Evolutionary conservation across 2,329 filamentous ascomycete genomes (phyloP).

Genomic region (Fusarium sp.): DNA sequence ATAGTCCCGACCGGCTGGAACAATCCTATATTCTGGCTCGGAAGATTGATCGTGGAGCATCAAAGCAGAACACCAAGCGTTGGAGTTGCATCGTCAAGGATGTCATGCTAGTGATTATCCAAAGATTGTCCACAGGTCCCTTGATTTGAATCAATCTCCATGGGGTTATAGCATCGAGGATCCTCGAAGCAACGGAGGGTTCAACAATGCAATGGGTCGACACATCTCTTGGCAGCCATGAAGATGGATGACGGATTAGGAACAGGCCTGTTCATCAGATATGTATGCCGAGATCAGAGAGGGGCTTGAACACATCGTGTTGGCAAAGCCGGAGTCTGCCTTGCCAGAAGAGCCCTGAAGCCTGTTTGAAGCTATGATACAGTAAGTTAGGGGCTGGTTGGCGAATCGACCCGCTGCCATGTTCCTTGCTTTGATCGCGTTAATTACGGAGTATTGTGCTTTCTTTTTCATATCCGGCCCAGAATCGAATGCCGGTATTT

Average conservation of each 20-base stretch:
- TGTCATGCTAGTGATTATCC: background rate
- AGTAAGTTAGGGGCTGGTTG: background rate
- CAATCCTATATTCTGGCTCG: background rate
- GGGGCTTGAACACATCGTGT: background rate
- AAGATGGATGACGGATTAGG: background rate
- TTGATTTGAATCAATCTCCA: background rate
- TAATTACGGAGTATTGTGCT: background rate
- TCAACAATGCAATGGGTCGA: slow-evolving; percentile 3
- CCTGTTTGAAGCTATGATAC: slow-evolving; percentile 6
- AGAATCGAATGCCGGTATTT: background rate
- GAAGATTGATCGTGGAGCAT: background rate
- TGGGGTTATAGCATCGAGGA: background rate
- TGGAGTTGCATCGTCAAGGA: background rate
- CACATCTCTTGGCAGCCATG: slow-evolving; percentile 15
- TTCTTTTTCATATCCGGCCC: slow-evolving; percentile 3
- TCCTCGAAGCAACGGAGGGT: background rate
- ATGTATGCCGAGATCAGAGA: background rate
- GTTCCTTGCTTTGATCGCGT: slow-evolving; percentile 1
- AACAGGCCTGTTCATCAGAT: background rate
- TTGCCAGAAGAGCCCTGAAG: slow-evolving; percentile 5
- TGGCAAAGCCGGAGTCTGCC: slow-evolving; percentile 7
- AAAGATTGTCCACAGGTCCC: slow-evolving; percentile 9
- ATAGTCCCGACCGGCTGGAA: background rate
- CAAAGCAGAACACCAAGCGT: background rate
- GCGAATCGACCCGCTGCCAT: slow-evolving; percentile 13